Conservation (phyloP, 148 eudicot genomes). For the Spergularia marina region DNA sequence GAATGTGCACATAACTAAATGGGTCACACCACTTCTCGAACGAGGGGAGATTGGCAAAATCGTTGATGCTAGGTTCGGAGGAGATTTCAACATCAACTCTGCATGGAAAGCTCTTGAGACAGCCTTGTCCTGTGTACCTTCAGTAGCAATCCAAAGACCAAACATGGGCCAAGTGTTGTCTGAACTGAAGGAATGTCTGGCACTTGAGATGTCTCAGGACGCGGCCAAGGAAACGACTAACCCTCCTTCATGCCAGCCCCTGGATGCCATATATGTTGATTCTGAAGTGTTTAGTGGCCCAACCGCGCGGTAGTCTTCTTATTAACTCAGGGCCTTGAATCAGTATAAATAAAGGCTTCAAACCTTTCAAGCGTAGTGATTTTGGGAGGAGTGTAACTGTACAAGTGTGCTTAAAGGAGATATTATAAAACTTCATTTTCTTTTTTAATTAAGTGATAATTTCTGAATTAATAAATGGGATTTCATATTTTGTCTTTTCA, state of each 20-base stretch:
- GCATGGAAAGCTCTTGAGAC: conserved; percentile 20
- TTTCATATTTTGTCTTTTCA: no score
- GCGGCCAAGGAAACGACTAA: background rate
- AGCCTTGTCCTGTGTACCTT: conserved; percentile 19
- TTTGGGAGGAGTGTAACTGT: no score
- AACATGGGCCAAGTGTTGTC: conserved; percentile 24
- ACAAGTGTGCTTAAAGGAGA: no score
- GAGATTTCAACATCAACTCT: conserved; percentile 8
- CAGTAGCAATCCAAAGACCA: conserved; percentile 11
- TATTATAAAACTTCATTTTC: no score
- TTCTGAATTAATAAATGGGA: no score
- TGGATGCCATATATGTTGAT: no score
- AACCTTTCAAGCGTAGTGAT: no score
- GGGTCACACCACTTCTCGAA: conserved; percentile 14
- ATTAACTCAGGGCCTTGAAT: no score
- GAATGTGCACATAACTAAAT: background rate
- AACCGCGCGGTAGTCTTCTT: no score
- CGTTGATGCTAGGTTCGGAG: conserved; percentile 21
- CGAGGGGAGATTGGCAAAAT: conserved; percentile 22
- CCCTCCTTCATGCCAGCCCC: background rate
- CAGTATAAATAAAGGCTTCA: no score
- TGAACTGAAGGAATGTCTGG: conserved; percentile 31
- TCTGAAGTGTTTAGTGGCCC: no score
- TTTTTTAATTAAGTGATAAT: no score
- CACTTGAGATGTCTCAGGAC: conserved; percentile 16